Evolutionary conservation across 495 filamentous ascomycete species (phyloP), one percentile per base, ranked within the genome.

Genomic region (Penicillium coffeae): DNA sequence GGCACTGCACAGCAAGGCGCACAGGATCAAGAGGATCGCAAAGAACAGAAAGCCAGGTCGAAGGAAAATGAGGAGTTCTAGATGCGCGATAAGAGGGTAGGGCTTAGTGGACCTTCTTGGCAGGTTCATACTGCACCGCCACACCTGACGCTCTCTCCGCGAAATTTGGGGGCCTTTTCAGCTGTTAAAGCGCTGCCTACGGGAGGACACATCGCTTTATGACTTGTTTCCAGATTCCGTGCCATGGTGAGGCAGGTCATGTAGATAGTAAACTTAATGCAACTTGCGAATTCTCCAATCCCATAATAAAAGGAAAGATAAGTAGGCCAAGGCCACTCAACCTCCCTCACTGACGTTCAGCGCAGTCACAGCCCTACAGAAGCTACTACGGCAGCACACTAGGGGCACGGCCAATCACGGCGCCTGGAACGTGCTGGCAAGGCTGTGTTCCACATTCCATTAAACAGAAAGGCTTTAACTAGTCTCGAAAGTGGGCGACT

Each of bases 61-160:
- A 36, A 21, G 33, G 22, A 16, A 3, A 42, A 43, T 33, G n/a
- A 42, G n/a, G 37, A 48, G 50, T 34, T 58, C 47, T 50, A 57
- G 46, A 50, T 40, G 46, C 52, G 39, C 55, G 55, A 58, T 58
- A 58, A 54, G 46, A 20, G 45, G 3, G 55, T 58, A 58, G 50
- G 55, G 51, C 54, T 58, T 58, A 59, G 56, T 46, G 33, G 44
- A 47, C 50, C 49, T n/a, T n/a, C n/a, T 56, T 51, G 45, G 53
- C 53, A 34, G 47, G 39, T 38, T 43, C 34, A 34, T 44, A 9
- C 32, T 48, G 54, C 54, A 53, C 54, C 54, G 54, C 54, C 54
- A 57, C 54, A 42, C 40, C 41, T 52, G 48, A 27, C 3, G 10
- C 27, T 18, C 9, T 18, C n/a, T 35, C 30, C 42, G 9, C n/a